These are phyloP conservation scores for Hawksworthiomyces lignivorus DNA, from an alignment of 2,329 filamentous ascomycete genomes.

Conservation along the genomic window DNA sequence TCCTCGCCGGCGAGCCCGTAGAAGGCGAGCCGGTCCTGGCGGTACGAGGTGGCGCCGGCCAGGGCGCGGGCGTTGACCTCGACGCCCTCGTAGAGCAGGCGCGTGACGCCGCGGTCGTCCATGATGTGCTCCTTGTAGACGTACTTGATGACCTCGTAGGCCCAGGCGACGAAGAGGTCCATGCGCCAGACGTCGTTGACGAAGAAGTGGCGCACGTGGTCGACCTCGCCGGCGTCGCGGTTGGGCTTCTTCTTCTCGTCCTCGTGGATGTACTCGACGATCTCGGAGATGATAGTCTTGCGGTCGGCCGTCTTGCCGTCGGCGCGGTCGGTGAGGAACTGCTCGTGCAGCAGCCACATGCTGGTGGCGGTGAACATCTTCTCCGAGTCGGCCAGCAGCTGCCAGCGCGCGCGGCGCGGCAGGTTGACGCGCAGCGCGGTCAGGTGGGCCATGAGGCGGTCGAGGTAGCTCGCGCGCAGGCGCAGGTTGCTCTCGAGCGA, in stretches of 20 bases:
- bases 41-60: slow-evolving; percentile 60
- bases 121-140: slow-evolving; percentile 55
- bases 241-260: slow-evolving; percentile 64
- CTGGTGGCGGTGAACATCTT: slow-evolving; percentile 73
- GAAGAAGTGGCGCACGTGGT: slow-evolving; percentile 81
- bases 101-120: slow-evolving; percentile 45
- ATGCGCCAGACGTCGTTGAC: slow-evolving; percentile 65
- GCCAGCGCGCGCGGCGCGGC: slow-evolving; percentile 64
- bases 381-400: slow-evolving; percentile 80
- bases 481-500: slow-evolving; percentile 77
- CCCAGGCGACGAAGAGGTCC: slow-evolving; percentile 71
- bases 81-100: slow-evolving; percentile 59
- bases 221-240: slow-evolving; percentile 60
- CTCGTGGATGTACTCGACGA: slow-evolving; percentile 69
- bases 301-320: slow-evolving; percentile 42
- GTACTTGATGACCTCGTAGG: slow-evolving; percentile 67
- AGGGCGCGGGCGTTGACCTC: slow-evolving; percentile 62
- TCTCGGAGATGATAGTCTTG: slow-evolving; percentile 63
- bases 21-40: slow-evolving; percentile 56
- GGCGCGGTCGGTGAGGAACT: slow-evolving; percentile 51
- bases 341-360: slow-evolving; percentile 76
- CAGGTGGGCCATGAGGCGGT: slow-evolving; percentile 66
- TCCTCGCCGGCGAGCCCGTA: slow-evolving; percentile 68
- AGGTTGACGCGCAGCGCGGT: slow-evolving; percentile 58
- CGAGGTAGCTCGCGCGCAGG: slow-evolving; percentile 63